Base-by-base conservation (phyloP, 1,139 yeast species). In the Geotrichum bryndzae region DNA sequence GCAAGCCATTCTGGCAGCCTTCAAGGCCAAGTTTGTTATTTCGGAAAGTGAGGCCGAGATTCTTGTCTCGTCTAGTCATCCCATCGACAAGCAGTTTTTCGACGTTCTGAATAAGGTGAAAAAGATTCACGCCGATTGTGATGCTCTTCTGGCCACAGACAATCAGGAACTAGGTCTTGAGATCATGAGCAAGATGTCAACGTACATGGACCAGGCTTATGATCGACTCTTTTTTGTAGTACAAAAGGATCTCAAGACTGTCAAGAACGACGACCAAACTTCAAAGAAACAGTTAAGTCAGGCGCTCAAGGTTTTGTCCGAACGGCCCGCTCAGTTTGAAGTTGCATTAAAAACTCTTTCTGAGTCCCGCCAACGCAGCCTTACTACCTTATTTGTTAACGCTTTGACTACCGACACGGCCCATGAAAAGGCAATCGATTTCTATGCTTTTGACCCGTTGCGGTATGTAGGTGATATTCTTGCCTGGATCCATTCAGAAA, bases 401-500 rank as follows among this genome's bases (percentile, higher is more conserved):
- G 82, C 83, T 25, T 79, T 90, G 15, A 81, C 87, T 0, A 83
- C 81, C 29, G 80, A 84, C 38, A 69, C 69, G 27, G 61, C 65
- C 63, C 63, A 69, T 15, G 66, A 72, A 15, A 75, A 84, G 64
- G 88, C 92, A 1, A 78, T 90, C 27, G 81, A 83, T 55, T 76
- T 87, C 57, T 82, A 87, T 11, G 87, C 92, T 0, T 89, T 87
- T 71, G 97, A 94, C 73, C 90, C 97, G 1, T 78, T 85, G 23
- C 79, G 96, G 63, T 91, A 86, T 68, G 80, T 90, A 23, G 96
- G 98, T 33, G 98, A 91, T 72, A 81, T 94, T 41, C 76, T 94
- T 55, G 99, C 99, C 0, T 89, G 90, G 77, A 81, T 92, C 15
- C 98, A 95, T 70, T 84, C 95, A 0, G 82, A 90, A n/a, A 86